A percentile compares a stretch with the other conserved stretches of the same genome.
Evolutionary conservation across 2,329 filamentous ascomycete genomes (phyloP).

Genomic region (Diplocarpon mali): DNA sequence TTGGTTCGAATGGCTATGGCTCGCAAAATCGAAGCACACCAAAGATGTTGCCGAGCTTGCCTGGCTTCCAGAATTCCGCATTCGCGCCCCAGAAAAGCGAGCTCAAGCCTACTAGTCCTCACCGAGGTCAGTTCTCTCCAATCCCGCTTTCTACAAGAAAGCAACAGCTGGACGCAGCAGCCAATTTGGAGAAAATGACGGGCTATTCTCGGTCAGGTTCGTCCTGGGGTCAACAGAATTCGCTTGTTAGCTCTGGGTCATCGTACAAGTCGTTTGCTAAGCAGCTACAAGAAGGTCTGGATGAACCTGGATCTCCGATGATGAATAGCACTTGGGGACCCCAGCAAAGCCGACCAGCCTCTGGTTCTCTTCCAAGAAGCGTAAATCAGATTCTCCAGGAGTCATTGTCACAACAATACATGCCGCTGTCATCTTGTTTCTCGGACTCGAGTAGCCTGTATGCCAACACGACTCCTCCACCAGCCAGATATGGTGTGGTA

Average conservation of each 20-base stretch:
- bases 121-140: constrained; percentile 26
- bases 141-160: constrained; percentile 20
- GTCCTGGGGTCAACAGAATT: constrained; percentile 2
- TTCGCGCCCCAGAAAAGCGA: constrained; percentile 34
- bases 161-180: constrained; percentile 17
- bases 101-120: constrained; percentile 28
- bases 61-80: constrained; percentile 34
- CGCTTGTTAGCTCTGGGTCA: background rate
- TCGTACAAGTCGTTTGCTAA: constrained; percentile 1
- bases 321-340: constrained; percentile 10
- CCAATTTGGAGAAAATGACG: constrained; percentile 20
- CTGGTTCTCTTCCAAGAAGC: constrained; percentile 7
- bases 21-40: constrained; percentile 26
- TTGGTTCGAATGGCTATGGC: constrained; percentile 27
- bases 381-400: constrained; percentile 20
- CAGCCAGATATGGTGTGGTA: constrained; percentile 3
- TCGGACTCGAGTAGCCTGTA: constrained; percentile 41
- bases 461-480: constrained; percentile 30
- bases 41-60: constrained; percentile 28
- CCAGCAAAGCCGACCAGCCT: constrained; percentile 4
- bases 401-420: constrained; percentile 17
- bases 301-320: background rate
- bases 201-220: constrained; percentile 5
- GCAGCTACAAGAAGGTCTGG: constrained; percentile 2
- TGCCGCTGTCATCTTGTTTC: constrained; percentile 29